Conservation (phyloP, 306 rosid species). For the Fagus sylvatica region DNA sequence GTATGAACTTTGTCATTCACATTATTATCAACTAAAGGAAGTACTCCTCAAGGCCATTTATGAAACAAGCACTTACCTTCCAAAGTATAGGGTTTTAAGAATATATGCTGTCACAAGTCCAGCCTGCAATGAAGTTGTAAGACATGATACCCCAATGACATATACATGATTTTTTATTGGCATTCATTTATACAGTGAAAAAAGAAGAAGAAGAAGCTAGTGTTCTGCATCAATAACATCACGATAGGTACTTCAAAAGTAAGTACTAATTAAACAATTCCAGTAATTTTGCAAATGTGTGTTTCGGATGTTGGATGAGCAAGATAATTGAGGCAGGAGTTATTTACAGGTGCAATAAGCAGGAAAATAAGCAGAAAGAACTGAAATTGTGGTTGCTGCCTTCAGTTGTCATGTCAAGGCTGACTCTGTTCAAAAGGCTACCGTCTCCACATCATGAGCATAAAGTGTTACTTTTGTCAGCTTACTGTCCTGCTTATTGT, state of each 20-base stretch:
- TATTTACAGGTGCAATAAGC: background rate
- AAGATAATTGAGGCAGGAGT: background rate
- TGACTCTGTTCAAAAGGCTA: background rate
- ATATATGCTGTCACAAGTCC: conserved; percentile 78
- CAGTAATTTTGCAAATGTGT: background rate
- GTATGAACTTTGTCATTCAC: background rate
- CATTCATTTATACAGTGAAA: too few species aligned
- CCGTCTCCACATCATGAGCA: background rate
- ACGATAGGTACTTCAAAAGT: background rate
- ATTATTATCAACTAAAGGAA: background rate
- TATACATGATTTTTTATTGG: background rate
- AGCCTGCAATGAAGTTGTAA: conserved; percentile 38
- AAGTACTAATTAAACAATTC: background rate
- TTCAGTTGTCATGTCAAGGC: background rate
- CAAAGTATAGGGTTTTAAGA: conserved; percentile 67
- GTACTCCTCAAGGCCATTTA: conserved; percentile 1
- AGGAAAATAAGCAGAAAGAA: background rate
- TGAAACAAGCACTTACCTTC: conserved; percentile 48
- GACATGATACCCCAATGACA: background rate
- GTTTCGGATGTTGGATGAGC: background rate
- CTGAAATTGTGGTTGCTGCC: background rate
- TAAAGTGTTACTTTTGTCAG: background rate
- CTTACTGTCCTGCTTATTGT: background rate
- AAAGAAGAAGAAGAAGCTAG: background rate
- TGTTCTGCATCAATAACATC: background rate